Evolutionary conservation across 2,329 filamentous ascomycete genomes (phyloP), one percentile per base, ranked within the genome.

Genomic region (Aspergillus viridinutans): DNA sequence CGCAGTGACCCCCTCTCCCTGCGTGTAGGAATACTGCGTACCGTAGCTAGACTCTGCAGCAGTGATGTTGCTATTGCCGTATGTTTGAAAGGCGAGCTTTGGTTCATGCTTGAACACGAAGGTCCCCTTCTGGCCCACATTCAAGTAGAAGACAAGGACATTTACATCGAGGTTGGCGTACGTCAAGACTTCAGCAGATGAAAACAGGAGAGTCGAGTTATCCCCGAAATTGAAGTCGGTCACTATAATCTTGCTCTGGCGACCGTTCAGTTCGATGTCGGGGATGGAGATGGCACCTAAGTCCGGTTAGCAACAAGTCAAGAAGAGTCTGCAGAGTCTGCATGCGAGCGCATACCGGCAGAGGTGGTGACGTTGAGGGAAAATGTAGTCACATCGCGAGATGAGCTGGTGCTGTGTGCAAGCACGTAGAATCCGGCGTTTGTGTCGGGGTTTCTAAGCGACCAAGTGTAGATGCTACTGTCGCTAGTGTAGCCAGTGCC

Each of bases 161-260:
- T 78, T 72, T 12, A 71, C 68, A 21, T 74, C 71, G 20, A 72
- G 59, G 4, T 59, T 69, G 38, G 77, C 76, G 32, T 83, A 82
- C 2, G 74, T 70, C 20, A 81, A 67, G 6, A 84, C 67, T 53
- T 84, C 81, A 0, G 79, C 76, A 0, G 81, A 80, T 2, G 79
- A 79, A 64, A 81, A 84, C 0, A 83, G 69, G 3, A 84, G 67
- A 3, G 70, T 78, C 28, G 78, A 72, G 7, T 55, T 53, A 1
- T 72, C 71, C 3, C 81, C 80, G 55, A 83, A 71, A 0, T 66
- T 64, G 53, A 83, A 83, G 61, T 84, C 80, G 0, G 80, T 82
- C 21, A 83, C 78, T 3, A 83, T 69, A 58, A 83, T 82, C 60
- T 81, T 82, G 63, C 79, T 81, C 64, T 83, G 80, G 20, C 80